Conservation (phyloP, 2,329 filamentous ascomycete genomes). For the Xylariomycetidae sp. region DNA sequence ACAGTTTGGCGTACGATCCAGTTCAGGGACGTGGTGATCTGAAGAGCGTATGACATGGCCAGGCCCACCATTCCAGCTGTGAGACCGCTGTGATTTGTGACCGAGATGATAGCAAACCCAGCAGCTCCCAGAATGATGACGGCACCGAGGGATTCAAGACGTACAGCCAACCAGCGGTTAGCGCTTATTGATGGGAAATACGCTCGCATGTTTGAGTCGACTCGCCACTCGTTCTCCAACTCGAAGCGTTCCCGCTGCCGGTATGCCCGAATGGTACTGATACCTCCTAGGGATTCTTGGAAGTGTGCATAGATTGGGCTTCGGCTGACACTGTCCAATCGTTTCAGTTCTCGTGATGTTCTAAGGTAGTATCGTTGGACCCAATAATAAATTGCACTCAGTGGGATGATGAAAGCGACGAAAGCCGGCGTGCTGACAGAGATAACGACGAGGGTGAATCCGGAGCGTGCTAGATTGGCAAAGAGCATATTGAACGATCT, state of each 20-base stretch:
- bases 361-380: conserved; percentile 97
- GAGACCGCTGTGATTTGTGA: conserved; percentile 61
- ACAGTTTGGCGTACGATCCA: conserved; percentile 99
- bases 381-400: conserved; percentile 77
- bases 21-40: conserved; percentile 95
- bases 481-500: conserved; percentile 98
- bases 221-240: conserved; percentile 93
- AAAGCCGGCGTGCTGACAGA: conserved; percentile 78
- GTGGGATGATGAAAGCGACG: conserved; percentile 72
- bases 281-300: conserved; percentile 90
- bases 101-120: conserved; percentile 74
- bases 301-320: conserved; percentile 98
- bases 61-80: conserved; percentile 79
- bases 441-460: conserved; percentile 85
- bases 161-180: conserved; percentile 89
- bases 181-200: conserved; percentile 96
- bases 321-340: conserved; percentile 88
- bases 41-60: conserved; percentile 93
- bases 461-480: conserved; percentile 66
- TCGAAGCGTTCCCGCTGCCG: conserved; percentile 83
- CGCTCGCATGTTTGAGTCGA: conserved; percentile 88
- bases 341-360: conserved; percentile 93
- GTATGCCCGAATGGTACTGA: conserved; percentile 94
- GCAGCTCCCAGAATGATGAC: conserved; percentile 88
- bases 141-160: conserved; percentile 92